Evolutionary conservation across 495 filamentous ascomycete genomes (phyloP), one percentile per base, ranked within the genome.

Genomic region (Aspergillus leporis): DNA sequence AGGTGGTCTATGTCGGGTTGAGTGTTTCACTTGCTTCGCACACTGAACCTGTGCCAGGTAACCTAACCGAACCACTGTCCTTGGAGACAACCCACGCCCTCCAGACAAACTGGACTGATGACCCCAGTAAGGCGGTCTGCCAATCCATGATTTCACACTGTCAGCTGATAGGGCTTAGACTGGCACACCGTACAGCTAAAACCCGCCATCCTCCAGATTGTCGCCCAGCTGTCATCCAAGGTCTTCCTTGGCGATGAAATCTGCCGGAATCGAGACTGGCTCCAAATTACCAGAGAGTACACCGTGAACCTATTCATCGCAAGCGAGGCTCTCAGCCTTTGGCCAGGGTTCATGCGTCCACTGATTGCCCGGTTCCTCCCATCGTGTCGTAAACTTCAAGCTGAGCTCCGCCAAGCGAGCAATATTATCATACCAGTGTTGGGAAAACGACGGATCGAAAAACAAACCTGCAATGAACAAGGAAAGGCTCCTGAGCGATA

Each of bases 251-350:
- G 82, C 19, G 58, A 67, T 0, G 66, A 77, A 12, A 53, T 84
- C 5, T 81, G 79, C 58, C 77, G 79, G 8, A 67, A 80, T 10
- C 71, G 77, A 43, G 74, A 81, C 12, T 87, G 85, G 71, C 64
- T 85, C 3, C 64, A 73, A 5, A 70, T 76, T 6, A 78, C 79
- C 2, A 73, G 81, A 58, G 73, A 73, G 22, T 85, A 82, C 62
- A 83, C 84, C 0, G 28, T 81, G 4, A 70, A 80, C 45, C 51
- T 76, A 6, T 71, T 78, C 40, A 25, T 38, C 5, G 67, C 72
- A 2, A 55, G 55, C 0, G 18, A 57, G 5, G n/a, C 43, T 0
- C 56, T 78, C 12, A 25, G 60, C 7, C 9, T 60, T 1, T 65
- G 70, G 32, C 73, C 75, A 5, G 21, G 25, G 5, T 48, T 67